Conservation (phyloP, 108 stramenopile species). For the Mayamaea pseudoterrestris region DNA sequence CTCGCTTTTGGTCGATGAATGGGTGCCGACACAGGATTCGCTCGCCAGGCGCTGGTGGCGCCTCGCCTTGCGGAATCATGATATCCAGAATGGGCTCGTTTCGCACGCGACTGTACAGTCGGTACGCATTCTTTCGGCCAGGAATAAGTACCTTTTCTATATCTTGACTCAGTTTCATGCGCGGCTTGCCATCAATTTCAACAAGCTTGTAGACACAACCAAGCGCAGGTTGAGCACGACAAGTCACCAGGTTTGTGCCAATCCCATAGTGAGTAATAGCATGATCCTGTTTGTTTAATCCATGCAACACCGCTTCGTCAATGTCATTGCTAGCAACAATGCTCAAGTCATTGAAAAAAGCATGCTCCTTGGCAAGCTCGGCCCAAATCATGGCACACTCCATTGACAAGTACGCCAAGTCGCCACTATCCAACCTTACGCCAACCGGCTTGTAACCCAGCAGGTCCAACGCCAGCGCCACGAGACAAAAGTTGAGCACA, state of each 20-base stretch:
- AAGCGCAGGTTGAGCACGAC: constrained; percentile 97
- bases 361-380: constrained; percentile 21
- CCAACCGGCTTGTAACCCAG: constrained; percentile 84
- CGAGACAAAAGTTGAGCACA: constrained; percentile 83
- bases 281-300: constrained; percentile 72
- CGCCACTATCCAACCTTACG: constrained; percentile 91
- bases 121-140: constrained; percentile 75
- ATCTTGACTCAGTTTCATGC: constrained; percentile 92
- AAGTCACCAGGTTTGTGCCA: constrained; percentile 94
- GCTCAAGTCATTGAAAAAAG: constrained; percentile 51
- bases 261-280: constrained; percentile 96
- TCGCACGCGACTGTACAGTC: constrained; percentile 69
- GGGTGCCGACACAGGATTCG: constrained; percentile 84
- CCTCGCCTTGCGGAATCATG: constrained; percentile 50
- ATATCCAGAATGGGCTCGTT: constrained; percentile 79
- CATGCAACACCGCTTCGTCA: constrained; percentile 81
- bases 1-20: constrained; percentile 71
- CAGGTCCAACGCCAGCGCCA: constrained; percentile 83
- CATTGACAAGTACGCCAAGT: constrained; percentile 79
- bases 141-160: constrained; percentile 82
- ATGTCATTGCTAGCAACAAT: constrained; percentile 97
- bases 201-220: constrained; percentile 97
- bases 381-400: constrained; percentile 45
- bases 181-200: constrained; percentile 66
- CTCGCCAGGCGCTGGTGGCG: constrained; percentile 41